Percentiles rank a stretch among this genome's conserved stretches.
These are phyloP conservation scores for Trichoderma gamsii DNA, from an alignment of 495 filamentous ascomycete species.

Conservation along the genomic window DNA sequence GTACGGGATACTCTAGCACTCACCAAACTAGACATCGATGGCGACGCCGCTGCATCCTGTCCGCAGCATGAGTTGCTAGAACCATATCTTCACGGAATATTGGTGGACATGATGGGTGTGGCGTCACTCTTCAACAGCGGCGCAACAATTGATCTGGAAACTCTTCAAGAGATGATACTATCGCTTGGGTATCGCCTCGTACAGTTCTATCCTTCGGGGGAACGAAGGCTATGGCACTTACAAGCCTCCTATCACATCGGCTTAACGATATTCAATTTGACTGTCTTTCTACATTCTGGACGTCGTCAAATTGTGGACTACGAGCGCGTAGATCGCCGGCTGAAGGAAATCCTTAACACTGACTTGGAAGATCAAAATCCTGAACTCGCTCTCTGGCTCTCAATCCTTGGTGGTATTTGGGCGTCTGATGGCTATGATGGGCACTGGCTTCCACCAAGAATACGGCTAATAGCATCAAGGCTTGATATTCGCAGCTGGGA, in stretches of 20 bases:
- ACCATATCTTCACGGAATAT: neutral
- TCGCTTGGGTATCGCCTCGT: slow-evolving; percentile 25
- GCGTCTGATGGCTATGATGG: slow-evolving; percentile 14
- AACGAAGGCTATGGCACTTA: slow-evolving; percentile 1
- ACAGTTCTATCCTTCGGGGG: slow-evolving; percentile 21
- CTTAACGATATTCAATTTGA: slow-evolving; percentile 24
- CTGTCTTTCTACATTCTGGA: slow-evolving; percentile 22
- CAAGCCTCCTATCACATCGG: slow-evolving; percentile 22
- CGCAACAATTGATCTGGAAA: slow-evolving; percentile 17
- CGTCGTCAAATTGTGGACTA: slow-evolving; percentile 20
- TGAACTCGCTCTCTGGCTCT: slow-evolving; percentile 22
- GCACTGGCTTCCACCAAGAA: slow-evolving; percentile 16
- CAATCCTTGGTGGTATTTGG: slow-evolving; percentile 25
- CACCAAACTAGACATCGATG: slow-evolving; percentile 17
- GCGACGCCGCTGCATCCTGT: slow-evolving; percentile 17
- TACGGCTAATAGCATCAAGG: slow-evolving; percentile 16
- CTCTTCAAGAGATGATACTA: slow-evolving; percentile 22
- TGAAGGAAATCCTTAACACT: slow-evolving; percentile 18
- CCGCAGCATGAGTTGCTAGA: neutral
- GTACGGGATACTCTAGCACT: slow-evolving; percentile 17
- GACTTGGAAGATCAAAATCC: slow-evolving; percentile 14
- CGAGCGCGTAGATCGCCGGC: slow-evolving; percentile 18
- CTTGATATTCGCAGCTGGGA: slow-evolving; percentile 21
- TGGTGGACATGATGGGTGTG: neutral
- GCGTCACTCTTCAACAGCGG: slow-evolving; percentile 19